These are phyloP conservation scores for Parietaria judaica DNA, from an alignment of 306 rosid species.

Conservation along the genomic window DNA sequence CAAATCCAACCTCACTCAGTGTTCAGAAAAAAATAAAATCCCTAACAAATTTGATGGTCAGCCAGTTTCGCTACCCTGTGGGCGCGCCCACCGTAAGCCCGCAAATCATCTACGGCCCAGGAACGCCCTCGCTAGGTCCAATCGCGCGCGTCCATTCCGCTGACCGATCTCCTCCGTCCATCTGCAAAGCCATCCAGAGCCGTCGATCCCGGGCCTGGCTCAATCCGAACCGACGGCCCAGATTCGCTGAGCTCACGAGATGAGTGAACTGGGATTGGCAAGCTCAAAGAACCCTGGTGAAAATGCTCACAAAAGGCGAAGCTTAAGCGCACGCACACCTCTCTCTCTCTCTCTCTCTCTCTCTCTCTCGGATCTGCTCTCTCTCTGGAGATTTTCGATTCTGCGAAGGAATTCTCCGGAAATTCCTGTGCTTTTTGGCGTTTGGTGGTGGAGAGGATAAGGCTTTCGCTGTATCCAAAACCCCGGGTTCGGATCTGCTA, in stretches of 20 bases:
- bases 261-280: conserved; percentile 8
- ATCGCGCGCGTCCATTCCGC: not conserved
- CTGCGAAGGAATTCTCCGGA: not conserved
- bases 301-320: conserved; percentile 4
- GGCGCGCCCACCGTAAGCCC: not conserved
- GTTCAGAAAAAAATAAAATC: not conserved
- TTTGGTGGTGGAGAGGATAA: not conserved
- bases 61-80: not conserved
- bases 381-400: not conserved
- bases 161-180: too few relatives aligned
- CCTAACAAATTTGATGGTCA: not conserved
- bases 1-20: not conserved
- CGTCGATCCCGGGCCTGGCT: not conserved
- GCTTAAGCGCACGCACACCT: not conserved
- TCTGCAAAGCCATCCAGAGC: not conserved
- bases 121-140: not conserved
- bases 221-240: not conserved
- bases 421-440: not conserved
- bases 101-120: not conserved
- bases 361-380: conserved; percentile 6
- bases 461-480: conserved; percentile 1
- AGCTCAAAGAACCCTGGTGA: conserved; percentile 4
- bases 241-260: conserved; percentile 1
- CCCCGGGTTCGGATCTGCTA: conserved; percentile 9
- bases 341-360: conserved; percentile 7